Percentiles rank a stretch among this genome's conserved stretches.
Evolutionary conservation across 176 grass and related monocot species (phyloP).

Genomic region (Ampelocalamus luodianensis): DNA sequence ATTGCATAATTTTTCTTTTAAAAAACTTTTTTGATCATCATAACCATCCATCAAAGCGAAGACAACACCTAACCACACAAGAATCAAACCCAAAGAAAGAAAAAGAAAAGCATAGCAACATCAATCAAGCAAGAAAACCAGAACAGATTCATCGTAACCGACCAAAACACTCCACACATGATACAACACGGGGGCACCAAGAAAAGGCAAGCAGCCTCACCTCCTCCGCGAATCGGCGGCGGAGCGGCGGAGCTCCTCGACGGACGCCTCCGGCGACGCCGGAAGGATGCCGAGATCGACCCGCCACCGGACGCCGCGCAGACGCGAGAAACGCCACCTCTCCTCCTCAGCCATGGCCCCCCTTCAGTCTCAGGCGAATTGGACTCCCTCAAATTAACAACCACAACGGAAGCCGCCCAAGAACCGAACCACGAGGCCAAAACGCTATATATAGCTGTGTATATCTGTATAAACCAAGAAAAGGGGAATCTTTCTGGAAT

Average conservation of each 20-base stretch:
- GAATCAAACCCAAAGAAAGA: conserved; percentile 12
- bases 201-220: conserved; percentile 45
- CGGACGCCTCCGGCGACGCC: conserved; percentile 62
- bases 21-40: not conserved
- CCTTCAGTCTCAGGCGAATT: conserved; percentile 39
- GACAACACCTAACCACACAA: conserved; percentile 16
- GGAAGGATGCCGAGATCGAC: conserved; percentile 90
- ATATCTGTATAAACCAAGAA: conserved; percentile 48
- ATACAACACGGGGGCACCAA: not conserved
- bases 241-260: conserved; percentile 76
- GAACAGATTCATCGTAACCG: conserved; percentile 4
- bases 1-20: conserved; percentile 7
- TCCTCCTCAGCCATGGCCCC: conserved; percentile 56
- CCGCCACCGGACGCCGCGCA: conserved; percentile 87
- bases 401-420: conserved; percentile 30
- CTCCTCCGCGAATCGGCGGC: conserved; percentile 84
- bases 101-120: not conserved
- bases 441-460: conserved; percentile 46
- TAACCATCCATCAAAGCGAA: conserved; percentile 35
- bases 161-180: conserved; percentile 22
- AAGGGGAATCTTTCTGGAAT: conserved; percentile 49
- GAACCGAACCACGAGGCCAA: conserved; percentile 31
- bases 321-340: conserved; percentile 56
- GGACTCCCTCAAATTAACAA: conserved; percentile 43
- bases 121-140: conserved; percentile 8